These are phyloP conservation scores for Ploettnerulaceae sp. DNA, from an alignment of 2,329 filamentous ascomycete species.

Conservation along the genomic window DNA sequence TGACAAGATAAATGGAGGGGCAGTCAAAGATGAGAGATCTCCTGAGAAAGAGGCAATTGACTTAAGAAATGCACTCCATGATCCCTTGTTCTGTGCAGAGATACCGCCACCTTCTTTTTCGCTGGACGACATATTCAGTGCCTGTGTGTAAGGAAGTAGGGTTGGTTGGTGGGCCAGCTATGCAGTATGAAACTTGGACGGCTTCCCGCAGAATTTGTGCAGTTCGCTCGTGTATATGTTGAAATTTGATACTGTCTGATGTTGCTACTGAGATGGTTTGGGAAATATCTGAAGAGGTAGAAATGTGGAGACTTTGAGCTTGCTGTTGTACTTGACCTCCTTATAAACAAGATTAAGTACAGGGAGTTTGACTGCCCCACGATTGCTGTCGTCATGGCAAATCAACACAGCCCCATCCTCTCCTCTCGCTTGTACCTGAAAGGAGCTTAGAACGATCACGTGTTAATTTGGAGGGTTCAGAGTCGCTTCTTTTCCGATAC, in stretches of 20 bases:
- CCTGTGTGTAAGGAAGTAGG: not conserved
- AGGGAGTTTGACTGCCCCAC: not conserved
- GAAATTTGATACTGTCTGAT: not conserved
- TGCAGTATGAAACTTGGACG: not conserved
- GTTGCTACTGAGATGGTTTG: no score
- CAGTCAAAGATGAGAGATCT: slow-evolving; percentile 74
- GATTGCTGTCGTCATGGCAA: slow-evolving; percentile 5
- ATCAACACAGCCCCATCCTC: slow-evolving; percentile 3
- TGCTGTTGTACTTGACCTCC: not conserved
- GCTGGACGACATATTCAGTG: slow-evolving; percentile 26
- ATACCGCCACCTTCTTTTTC: slow-evolving; percentile 32
- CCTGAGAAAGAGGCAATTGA: slow-evolving; percentile 80
- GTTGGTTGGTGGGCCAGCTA: not conserved
- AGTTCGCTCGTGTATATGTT: not conserved
- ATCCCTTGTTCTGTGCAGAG: slow-evolving; percentile 31
- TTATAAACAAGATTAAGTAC: not conserved
- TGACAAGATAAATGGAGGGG: slow-evolving; percentile 77
- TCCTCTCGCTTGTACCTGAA: not conserved
- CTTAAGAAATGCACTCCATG: slow-evolving; percentile 36
- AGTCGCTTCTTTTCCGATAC: not conserved
- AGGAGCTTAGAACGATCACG: no score
- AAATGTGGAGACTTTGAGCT: not conserved
- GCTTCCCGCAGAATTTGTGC: not conserved
- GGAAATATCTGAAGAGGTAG: no score
- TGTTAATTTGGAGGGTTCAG: not conserved